Evolutionary conservation across 441 rosid species (phyloP).

Genomic region (Capsella rubella): DNA sequence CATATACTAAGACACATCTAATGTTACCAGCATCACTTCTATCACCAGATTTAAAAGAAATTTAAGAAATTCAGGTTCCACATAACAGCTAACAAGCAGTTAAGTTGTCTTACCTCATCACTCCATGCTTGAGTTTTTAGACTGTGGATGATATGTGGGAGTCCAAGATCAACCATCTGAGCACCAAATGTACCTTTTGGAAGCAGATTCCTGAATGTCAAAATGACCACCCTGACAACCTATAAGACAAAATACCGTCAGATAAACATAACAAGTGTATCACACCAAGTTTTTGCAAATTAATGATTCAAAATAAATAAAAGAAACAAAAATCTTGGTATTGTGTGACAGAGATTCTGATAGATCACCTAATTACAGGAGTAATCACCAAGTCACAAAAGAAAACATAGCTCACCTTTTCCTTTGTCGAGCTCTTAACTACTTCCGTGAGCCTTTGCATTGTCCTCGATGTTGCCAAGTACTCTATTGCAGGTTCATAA

Average conservation of each 20-base stretch:
- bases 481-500: slow-evolving; percentile 90
- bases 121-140: slow-evolving; percentile 98
- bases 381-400: slow-evolving; percentile 26
- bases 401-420: slow-evolving; percentile 67
- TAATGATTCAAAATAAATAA: slow-evolving; percentile 5
- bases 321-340: not conserved
- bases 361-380: not conserved
- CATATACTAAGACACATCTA: slow-evolving; percentile 16
- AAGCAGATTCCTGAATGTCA: slow-evolving; percentile 75
- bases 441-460: slow-evolving; percentile 85
- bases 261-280: slow-evolving; percentile 21
- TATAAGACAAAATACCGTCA: slow-evolving; percentile 43
- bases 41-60: not conserved
- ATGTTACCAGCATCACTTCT: not conserved
- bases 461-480: slow-evolving; percentile 83
- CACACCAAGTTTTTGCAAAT: not conserved
- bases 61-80: not conserved
- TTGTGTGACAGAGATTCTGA: not conserved
- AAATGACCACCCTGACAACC: slow-evolving; percentile 64
- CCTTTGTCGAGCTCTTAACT: slow-evolving; percentile 92
- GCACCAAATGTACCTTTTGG: slow-evolving; percentile 91
- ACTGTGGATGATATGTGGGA: slow-evolving; percentile 90
- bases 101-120: slow-evolving; percentile 76
- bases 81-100: slow-evolving; percentile 17
- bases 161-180: slow-evolving; percentile 97